Percentiles rank a stretch among this genome's conserved stretches.
These are phyloP conservation scores for Eucalyptus pauciflora DNA, from an alignment of 345 rosid genomes.

Conservation along the genomic window DNA sequence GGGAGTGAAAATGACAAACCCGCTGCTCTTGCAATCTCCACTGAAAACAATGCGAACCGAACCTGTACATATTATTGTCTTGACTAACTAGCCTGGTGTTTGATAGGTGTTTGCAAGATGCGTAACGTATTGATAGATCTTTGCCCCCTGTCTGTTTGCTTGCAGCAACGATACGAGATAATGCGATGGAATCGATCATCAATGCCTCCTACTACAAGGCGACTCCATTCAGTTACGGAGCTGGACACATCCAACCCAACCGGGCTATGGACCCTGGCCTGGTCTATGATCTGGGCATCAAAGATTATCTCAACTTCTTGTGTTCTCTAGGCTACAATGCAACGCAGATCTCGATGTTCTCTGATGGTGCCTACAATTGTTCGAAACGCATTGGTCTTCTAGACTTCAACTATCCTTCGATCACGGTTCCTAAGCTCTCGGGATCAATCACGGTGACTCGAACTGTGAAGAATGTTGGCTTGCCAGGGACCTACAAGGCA, in stretches of 20 bases:
- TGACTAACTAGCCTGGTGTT: background rate
- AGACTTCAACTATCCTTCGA: conserved; percentile 83
- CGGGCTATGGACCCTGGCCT: conserved; percentile 72
- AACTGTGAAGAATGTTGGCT: conserved; percentile 58
- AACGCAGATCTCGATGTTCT: conserved; percentile 28
- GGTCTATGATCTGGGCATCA: conserved; percentile 40
- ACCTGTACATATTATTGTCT: background rate
- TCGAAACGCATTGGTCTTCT: conserved; percentile 19
- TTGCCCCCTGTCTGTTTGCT: background rate
- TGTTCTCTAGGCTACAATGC: conserved; percentile 57
- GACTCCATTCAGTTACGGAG: conserved; percentile 65
- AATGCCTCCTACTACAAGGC: conserved; percentile 32
- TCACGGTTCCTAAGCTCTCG: conserved; percentile 32
- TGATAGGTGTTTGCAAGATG: background rate
- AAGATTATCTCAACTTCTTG: conserved; percentile 65
- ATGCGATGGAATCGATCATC: conserved; percentile 28
- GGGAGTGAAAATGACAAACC: background rate
- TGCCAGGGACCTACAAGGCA: conserved; percentile 49
- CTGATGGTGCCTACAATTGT: conserved; percentile 24
- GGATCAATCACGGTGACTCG: conserved; percentile 27
- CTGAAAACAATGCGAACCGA: background rate
- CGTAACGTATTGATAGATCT: background rate
- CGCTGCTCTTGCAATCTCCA: background rate
- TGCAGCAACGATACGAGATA: conserved; percentile 49
- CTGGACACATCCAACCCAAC: conserved; percentile 83